A percentile compares a stretch with the other conserved stretches of the same genome.
Conservation (phyloP, 2,329 filamentous ascomycete species). For the Alternaria postmessia region DNA sequence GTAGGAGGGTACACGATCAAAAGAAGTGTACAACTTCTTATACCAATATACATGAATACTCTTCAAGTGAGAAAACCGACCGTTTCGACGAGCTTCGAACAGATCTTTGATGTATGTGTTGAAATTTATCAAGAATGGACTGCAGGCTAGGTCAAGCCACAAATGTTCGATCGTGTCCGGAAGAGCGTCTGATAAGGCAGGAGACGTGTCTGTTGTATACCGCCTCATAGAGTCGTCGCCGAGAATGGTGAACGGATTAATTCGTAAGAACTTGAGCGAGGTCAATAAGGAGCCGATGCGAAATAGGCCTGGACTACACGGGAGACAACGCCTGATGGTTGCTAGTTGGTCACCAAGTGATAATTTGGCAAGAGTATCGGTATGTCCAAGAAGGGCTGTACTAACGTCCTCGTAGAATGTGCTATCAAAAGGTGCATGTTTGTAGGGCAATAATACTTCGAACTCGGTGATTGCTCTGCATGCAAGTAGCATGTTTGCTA, state of each 20-base stretch:
- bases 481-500: neutral
- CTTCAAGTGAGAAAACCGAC: neutral
- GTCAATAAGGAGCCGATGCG: neutral
- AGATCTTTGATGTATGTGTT: neutral
- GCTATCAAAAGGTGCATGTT: neutral
- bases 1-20: too few relatives aligned
- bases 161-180: neutral
- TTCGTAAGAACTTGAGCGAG: neutral
- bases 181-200: neutral
- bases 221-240: neutral
- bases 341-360: neutral
- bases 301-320: neutral
- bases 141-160: neutral
- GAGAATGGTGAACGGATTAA: neutral
- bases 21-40: neutral
- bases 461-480: neutral
- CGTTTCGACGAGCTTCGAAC: neutral
- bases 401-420: neutral
- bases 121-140: neutral
- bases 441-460: neutral
- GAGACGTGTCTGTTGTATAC: too few relatives aligned
- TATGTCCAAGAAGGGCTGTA: neutral
- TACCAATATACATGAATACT: neutral
- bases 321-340: rapidly evolving
- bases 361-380: neutral